These are phyloP conservation scores for Annulohypoxylon moriforme DNA, from an alignment of 495 filamentous ascomycete genomes.

Conservation along the genomic window DNA sequence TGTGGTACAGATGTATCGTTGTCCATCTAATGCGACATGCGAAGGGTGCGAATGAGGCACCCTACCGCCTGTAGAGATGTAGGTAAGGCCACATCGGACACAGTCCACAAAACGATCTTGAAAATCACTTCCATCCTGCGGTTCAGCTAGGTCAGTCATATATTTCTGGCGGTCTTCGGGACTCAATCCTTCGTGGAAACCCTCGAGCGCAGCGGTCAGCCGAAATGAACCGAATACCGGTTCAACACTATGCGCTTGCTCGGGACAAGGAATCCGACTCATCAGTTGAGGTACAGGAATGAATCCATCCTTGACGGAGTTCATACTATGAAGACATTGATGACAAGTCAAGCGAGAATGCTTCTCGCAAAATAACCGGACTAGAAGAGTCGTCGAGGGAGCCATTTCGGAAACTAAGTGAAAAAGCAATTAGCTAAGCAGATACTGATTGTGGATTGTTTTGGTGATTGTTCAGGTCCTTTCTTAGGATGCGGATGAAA, in stretches of 20 bases:
- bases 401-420: background rate
- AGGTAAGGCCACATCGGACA: slow-evolving; percentile 9
- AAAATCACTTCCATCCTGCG: background rate
- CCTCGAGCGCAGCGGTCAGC: background rate
- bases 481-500: background rate
- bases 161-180: slow-evolving; percentile 1
- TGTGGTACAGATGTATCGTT: slow-evolving; percentile 9
- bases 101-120: background rate
- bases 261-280: background rate
- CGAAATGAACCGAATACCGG: slow-evolving; percentile 11
- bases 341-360: slow-evolving; percentile 20
- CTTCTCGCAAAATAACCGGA: background rate
- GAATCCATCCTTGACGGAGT: background rate
- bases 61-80: background rate
- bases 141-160: background rate
- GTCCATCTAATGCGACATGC: slow-evolving; percentile 11
- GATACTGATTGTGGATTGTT: background rate
- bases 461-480: background rate
- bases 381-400: background rate
- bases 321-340: slow-evolving; percentile 28
- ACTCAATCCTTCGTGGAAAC: slow-evolving; percentile 18
- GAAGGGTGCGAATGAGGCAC: slow-evolving; percentile 11
- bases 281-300: background rate
- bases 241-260: slow-evolving; percentile 5
- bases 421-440: background rate